phyloP scores from a whole-genome alignment of 495 filamentous ascomycete species.

The Chlorociboria aeruginascens region DNA sequence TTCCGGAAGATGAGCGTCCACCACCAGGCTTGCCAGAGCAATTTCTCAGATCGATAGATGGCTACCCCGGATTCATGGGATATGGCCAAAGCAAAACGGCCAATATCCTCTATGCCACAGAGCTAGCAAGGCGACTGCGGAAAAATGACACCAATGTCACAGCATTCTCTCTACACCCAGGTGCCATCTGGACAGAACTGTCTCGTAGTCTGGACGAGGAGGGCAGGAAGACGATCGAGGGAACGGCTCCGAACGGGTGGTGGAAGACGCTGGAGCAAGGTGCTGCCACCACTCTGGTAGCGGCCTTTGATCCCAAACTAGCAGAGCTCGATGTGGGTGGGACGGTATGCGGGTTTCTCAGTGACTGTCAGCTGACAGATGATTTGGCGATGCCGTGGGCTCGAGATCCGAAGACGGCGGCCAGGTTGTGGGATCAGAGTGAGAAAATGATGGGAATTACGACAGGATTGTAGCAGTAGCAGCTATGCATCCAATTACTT shows the following conservation, averaged over 20 bases:
- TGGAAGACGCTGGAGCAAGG: conserved; percentile 44
- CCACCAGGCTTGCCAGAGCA: conserved; percentile 19
- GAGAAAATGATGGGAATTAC: conserved; percentile 19
- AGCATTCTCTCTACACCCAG: conserved; percentile 6
- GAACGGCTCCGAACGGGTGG: conserved; percentile 19
- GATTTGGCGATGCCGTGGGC: neutral
- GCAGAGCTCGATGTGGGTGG: neutral
- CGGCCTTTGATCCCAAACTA: conserved; percentile 42
- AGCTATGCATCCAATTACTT: no score
- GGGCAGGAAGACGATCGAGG: conserved; percentile 8
- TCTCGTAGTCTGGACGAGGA: conserved; percentile 2
- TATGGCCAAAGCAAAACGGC: conserved; percentile 50
- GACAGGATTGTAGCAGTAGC: no score
- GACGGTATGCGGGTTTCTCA: neutral
- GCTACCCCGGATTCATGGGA: conserved; percentile 38
- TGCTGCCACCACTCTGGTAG: conserved; percentile 43
- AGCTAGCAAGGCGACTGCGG: conserved; percentile 28
- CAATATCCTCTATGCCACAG: conserved; percentile 45
- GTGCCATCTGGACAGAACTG: conserved; percentile 9
- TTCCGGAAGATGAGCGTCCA: conserved; percentile 26
- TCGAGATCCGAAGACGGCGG: conserved; percentile 9
- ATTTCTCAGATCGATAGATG: conserved; percentile 33
- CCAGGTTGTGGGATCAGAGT: conserved; percentile 22
- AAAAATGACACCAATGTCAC: neutral
- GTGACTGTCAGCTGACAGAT: conserved; percentile 1